phyloP scores from a whole-genome alignment of 129 eudicot species.

The Saussurea involucrata region DNA sequence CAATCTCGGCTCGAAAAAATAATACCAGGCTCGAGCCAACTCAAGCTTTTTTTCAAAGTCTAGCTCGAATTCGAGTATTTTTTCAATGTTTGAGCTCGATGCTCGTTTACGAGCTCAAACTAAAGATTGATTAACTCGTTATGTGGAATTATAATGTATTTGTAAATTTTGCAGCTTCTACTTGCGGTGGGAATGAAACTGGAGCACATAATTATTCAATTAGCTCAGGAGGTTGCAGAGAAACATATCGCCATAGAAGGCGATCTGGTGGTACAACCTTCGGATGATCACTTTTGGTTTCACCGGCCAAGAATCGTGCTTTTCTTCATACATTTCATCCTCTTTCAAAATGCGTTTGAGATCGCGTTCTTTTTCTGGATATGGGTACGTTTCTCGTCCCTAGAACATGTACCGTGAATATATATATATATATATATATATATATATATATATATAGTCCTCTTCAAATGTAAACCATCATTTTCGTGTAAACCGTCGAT shows the following conservation, averaged over 20 bases:
- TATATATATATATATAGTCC: background rate
- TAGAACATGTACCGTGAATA: background rate
- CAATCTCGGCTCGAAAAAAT: too few relatives aligned
- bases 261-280: constrained; percentile 53
- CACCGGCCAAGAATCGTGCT: constrained; percentile 55
- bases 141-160: background rate
- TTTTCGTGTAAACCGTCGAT: too few relatives aligned
- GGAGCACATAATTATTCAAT: constrained; percentile 64
- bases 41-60: too few relatives aligned
- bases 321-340: constrained; percentile 54
- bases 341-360: constrained; percentile 75
- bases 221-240: constrained; percentile 64
- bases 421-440: background rate
- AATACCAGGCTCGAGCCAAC: too few relatives aligned
- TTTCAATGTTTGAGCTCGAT: too few relatives aligned
- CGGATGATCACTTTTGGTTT: constrained; percentile 86
- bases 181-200: constrained; percentile 73
- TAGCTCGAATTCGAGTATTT: too few relatives aligned
- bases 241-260: constrained; percentile 62
- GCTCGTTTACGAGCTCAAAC: too few relatives aligned
- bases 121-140: too few relatives aligned
- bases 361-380: constrained; percentile 81
- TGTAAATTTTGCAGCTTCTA: constrained; percentile 40
- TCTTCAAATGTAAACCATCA: too few relatives aligned
- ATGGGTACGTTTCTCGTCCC: constrained; percentile 31